Evolutionary conservation across 2,329 filamentous ascomycete genomes (phyloP), one percentile per base, ranked within the genome.

Genomic region (Metarhizium anisopliae): DNA sequence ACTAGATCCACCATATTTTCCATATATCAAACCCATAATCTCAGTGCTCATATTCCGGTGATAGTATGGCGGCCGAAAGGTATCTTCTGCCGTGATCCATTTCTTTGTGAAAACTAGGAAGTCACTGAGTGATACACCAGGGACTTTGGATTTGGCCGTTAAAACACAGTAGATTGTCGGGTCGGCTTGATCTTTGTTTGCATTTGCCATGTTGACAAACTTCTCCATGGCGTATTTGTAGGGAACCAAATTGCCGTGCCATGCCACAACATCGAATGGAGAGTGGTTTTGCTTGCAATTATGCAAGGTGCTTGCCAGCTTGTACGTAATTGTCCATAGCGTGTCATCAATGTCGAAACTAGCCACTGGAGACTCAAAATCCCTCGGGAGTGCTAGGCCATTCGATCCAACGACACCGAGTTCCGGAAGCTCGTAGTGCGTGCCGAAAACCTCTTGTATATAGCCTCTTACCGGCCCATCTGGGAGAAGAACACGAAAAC

Each of bases 211-310:
- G 69, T 78, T 77, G 76, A 86, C 65, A 73, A 85, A 71, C 56
- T 78, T 79, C 7, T 76, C 78, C 4, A 82, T 64, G 52, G 78
- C 78, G 63, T 82, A 82, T 65, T 81, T 81, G 68, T 76, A 81
- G 0, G 78, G 79, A 54, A 82, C 82, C 62, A 86, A 86, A 53
- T 81, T 83, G n/a, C 85, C 85, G 61, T 87, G 84, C 85, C 85
- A 88, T 2, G 83, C 85, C 0, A 87, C 82, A 1, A 88, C 85
- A 61, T 89, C 85, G 63, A 87, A 89, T 0, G 86, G 85, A 2
- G 79, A 84, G 64, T 88, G 85, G 25, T 73, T 74, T 64, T 89
- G 85, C 25, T 75, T 76, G 55, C 79, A 82, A 25, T 71, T 73
- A 63, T 85, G 86, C 42, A 86, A 78, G 47, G 77, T 75, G 1